Evolutionary conservation across 805 yeast species (phyloP).

Genomic region (Kluyveromyces lactis): DNA sequence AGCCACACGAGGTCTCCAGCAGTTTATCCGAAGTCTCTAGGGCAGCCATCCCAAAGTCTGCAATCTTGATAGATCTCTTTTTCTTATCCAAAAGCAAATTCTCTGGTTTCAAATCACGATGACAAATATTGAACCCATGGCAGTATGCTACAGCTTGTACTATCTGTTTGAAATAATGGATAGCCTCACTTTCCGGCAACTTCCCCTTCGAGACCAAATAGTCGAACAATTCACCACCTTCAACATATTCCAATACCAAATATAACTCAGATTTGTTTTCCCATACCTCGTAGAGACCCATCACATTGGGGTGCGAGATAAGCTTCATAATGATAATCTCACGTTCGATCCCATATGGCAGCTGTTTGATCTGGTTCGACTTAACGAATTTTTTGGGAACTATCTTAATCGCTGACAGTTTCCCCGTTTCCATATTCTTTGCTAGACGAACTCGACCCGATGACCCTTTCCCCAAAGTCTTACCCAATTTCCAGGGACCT

Average conservation of each 20-base stretch:
- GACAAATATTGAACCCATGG: constrained; percentile 73
- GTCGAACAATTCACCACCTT: constrained; percentile 83
- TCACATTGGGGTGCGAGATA: constrained; percentile 86
- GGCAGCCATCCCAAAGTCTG: constrained; percentile 90
- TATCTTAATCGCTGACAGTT: constrained; percentile 75
- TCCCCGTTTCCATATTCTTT: constrained; percentile 59
- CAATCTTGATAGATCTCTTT: constrained; percentile 62
- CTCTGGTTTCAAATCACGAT: constrained; percentile 78
- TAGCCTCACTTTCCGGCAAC: constrained; percentile 63
- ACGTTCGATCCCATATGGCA: constrained; percentile 93
- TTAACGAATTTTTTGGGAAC: constrained; percentile 47
- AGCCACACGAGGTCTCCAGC: constrained; percentile 76
- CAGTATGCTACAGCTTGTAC: constrained; percentile 73
- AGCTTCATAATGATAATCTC: constrained; percentile 97
- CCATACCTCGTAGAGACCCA: constrained; percentile 95
- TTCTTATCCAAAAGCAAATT: constrained; percentile 59
- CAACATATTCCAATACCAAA: constrained; percentile 71
- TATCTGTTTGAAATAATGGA: constrained; percentile 69
- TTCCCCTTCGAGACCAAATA: constrained; percentile 61
- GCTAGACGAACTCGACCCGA: constrained; percentile 75
- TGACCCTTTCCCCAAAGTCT: constrained; percentile 74
- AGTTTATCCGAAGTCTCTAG: constrained; percentile 62
- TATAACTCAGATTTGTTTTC: constrained; percentile 87
- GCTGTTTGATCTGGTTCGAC: constrained; percentile 23
- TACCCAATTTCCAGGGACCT: constrained; percentile 80